phyloP scores from a whole-genome alignment of 208 protist genomes.

The Leishmania arabica region DNA sequence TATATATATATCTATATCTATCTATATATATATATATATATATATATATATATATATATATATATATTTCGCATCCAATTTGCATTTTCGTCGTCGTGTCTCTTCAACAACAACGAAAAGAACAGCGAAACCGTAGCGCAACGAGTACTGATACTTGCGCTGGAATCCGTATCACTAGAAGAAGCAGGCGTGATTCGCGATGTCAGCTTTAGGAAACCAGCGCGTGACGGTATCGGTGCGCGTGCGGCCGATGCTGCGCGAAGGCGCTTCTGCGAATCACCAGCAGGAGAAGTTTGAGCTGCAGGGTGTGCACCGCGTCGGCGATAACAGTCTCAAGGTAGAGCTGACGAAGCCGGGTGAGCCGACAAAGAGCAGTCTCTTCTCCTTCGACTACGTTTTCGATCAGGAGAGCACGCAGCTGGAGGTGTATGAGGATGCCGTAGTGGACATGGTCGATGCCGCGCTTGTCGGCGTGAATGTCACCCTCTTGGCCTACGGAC shows the following conservation, averaged over 20 bases:
- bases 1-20: too few species aligned
- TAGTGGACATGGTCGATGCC: slow-evolving; percentile 78
- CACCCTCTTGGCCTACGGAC: slow-evolving; percentile 88
- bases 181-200: slow-evolving; percentile 1
- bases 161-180: not conserved
- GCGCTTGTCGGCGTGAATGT: slow-evolving; percentile 83
- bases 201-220: slow-evolving; percentile 48
- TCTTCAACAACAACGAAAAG: not conserved
- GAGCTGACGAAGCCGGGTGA: slow-evolving; percentile 51
- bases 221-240: slow-evolving; percentile 87
- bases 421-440: slow-evolving; percentile 91
- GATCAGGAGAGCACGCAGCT: slow-evolving; percentile 85
- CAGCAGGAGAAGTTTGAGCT: slow-evolving; percentile 76
- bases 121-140: not conserved
- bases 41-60: not conserved
- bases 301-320: slow-evolving; percentile 45
- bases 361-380: slow-evolving; percentile 57
- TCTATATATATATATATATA: not conserved
- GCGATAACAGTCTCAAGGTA: slow-evolving; percentile 69
- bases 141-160: not conserved
- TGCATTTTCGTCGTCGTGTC: not conserved
- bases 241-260: slow-evolving; percentile 76
- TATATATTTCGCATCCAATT: not conserved
- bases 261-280: slow-evolving; percentile 51
- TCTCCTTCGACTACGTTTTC: slow-evolving; percentile 90